These are phyloP conservation scores for Lolium multiflorum DNA, from an alignment of 176 grass and related monocot species.

Conservation along the genomic window DNA sequence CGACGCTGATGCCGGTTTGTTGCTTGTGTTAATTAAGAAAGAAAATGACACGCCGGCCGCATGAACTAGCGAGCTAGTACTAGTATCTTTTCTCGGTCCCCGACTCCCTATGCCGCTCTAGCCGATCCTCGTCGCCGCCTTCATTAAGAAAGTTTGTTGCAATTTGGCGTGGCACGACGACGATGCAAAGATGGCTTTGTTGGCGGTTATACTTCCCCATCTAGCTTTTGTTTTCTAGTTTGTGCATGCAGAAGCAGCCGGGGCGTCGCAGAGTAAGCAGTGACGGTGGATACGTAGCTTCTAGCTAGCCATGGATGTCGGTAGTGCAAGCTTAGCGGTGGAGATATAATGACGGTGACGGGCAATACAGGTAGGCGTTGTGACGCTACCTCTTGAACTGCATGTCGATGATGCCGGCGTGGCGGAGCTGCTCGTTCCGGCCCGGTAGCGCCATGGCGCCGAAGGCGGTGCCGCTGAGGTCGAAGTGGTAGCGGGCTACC, in stretches of 20 bases:
- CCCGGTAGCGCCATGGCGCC: slow-evolving; percentile 56
- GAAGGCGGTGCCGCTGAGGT: slow-evolving; percentile 70
- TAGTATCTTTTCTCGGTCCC: no score
- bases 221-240: neutral
- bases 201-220: slow-evolving; percentile 16
- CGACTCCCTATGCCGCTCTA: no score
- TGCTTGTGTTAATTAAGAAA: no score
- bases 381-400: slow-evolving; percentile 59
- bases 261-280: neutral
- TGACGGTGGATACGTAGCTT: neutral
- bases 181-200: neutral
- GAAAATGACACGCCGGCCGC: no score
- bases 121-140: neutral
- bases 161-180: neutral
- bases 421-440: slow-evolving; percentile 56
- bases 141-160: neutral
- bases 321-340: neutral
- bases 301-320: neutral
- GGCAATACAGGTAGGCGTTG: neutral
- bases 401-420: slow-evolving; percentile 65
- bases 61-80: no score
- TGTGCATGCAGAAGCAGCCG: neutral
- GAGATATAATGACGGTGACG: neutral
- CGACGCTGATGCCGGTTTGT: no score
- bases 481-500: slow-evolving; percentile 63